Evolutionary conservation across 164 flowering plant species (phyloP).

Genomic region (Macadamia tetraphylla): DNA sequence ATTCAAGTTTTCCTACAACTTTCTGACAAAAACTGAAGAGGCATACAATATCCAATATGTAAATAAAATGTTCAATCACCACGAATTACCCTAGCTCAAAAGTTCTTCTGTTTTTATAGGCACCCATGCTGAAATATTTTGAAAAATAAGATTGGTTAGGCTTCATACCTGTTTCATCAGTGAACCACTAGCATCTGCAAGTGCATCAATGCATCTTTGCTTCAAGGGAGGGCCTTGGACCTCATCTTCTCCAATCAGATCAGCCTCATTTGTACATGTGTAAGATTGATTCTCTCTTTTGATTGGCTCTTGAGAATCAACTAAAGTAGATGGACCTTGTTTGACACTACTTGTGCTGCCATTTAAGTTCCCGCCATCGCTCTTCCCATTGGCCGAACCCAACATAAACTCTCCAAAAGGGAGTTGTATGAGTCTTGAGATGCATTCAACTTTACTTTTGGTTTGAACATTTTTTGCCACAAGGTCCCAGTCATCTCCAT

Average conservation of each 20-base stretch:
- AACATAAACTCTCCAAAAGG: slow-evolving; percentile 80
- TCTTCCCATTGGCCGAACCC: slow-evolving; percentile 32
- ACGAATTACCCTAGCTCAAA: neutral
- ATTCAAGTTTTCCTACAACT: too few relatives aligned
- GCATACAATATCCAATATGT: too few relatives aligned
- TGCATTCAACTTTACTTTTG: slow-evolving; percentile 74
- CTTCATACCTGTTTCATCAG: slow-evolving; percentile 73
- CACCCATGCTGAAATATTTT: too few relatives aligned
- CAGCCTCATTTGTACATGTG: slow-evolving; percentile 22
- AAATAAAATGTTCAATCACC: neutral
- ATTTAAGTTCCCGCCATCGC: slow-evolving; percentile 11
- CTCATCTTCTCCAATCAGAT: slow-evolving; percentile 32
- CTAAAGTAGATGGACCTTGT: slow-evolving; percentile 21
- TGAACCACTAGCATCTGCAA: slow-evolving; percentile 45
- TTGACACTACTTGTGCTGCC: slow-evolving; percentile 16
- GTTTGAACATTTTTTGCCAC: slow-evolving; percentile 64
- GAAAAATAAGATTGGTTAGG: neutral
- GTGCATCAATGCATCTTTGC: slow-evolving; percentile 33
- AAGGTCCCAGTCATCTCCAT: slow-evolving; percentile 93
- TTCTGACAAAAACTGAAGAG: too few relatives aligned
- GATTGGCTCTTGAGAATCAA: slow-evolving; percentile 28
- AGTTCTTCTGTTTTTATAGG: neutral
- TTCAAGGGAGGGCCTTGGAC: slow-evolving; percentile 48
- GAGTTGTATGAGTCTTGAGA: slow-evolving; percentile 69
- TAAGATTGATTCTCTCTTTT: slow-evolving; percentile 22